A percentile compares a stretch with the other conserved stretches of the same genome.
phyloP scores from a whole-genome alignment of 2,329 filamentous ascomycete genomes.

The Cordyceps pruinosa region DNA sequence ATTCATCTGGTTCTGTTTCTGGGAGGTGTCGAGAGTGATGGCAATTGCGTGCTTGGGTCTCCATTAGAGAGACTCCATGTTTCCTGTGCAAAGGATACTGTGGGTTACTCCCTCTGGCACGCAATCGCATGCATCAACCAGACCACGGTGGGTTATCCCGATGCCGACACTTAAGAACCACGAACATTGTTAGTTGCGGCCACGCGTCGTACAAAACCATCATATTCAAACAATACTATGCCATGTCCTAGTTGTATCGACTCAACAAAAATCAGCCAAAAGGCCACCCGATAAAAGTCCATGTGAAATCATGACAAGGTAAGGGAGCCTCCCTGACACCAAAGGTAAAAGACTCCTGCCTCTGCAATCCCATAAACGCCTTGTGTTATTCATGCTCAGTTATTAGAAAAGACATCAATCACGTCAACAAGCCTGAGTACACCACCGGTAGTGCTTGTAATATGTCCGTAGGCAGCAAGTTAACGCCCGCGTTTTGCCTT shows the following conservation, averaged over 20 bases:
- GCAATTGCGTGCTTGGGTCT: background rate
- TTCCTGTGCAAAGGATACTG: no score
- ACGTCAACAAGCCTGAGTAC: constrained; percentile 5
- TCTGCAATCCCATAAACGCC: constrained; percentile 8
- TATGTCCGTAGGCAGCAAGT: background rate
- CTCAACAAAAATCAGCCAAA: background rate
- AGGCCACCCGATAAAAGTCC: background rate
- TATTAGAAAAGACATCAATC: constrained; percentile 3
- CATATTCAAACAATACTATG: background rate
- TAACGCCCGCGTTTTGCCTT: background rate
- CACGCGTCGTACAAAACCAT: background rate
- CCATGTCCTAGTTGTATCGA: background rate
- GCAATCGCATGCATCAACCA: no score
- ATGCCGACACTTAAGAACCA: no score
- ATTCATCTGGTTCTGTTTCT: background rate
- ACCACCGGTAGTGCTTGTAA: background rate
- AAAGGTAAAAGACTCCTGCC: background rate
- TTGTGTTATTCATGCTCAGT: constrained; percentile 9
- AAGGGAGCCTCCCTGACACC: background rate
- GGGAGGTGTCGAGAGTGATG: no score
- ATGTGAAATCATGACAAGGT: background rate
- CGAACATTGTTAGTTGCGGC: background rate
- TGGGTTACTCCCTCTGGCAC: no score
- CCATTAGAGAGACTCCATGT: no score
- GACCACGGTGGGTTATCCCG: no score